Conservation (phyloP, 2,329 filamentous ascomycete species). For the Xylaria digitata region DNA sequence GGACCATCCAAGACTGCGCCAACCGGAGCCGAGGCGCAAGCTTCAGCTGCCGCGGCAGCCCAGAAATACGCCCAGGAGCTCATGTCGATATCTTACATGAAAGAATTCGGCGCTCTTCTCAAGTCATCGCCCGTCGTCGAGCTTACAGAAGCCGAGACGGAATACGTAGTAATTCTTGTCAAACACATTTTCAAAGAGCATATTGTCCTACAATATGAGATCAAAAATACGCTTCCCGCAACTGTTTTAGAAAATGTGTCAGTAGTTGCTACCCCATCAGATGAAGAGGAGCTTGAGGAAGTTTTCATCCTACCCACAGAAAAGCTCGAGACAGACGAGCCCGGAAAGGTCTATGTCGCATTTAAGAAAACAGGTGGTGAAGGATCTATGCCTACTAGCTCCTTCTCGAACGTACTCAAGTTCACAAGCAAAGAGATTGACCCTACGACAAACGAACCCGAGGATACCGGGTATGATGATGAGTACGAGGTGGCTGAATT, state of each 20-base stretch:
- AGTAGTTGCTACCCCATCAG: conserved; percentile 80
- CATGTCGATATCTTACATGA: conserved; percentile 88
- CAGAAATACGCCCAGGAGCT: conserved; percentile 92
- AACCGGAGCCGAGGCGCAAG: conserved; percentile 77
- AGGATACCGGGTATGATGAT: conserved; percentile 93
- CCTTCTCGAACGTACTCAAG: conserved; percentile 92
- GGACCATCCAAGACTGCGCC: conserved; percentile 78
- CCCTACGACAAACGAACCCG: conserved; percentile 89
- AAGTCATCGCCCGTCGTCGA: conserved; percentile 90
- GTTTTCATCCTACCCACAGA: conserved; percentile 93
- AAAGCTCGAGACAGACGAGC: conserved; percentile 83
- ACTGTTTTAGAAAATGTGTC: conserved; percentile 92
- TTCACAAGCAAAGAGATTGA: conserved; percentile 99
- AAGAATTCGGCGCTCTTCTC: conserved; percentile 87
- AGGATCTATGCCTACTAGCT: conserved; percentile 78
- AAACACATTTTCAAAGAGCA: conserved; percentile 99
- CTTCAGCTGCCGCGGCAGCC: conserved; percentile 80
- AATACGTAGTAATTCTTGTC: conserved; percentile 92
- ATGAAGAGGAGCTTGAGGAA: conserved; percentile 87
- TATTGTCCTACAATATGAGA: conserved; percentile 93
- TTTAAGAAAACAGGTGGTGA: conserved; percentile 87
- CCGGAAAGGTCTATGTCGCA: conserved; percentile 93
- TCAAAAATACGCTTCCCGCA: conserved; percentile 95
- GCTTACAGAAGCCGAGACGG: conserved; percentile 95
- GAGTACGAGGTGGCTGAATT: conserved; percentile 97